Evolutionary conservation across 441 rosid genomes (phyloP), one percentile per base, ranked within the genome.

Genomic region (Melastoma candidum): DNA sequence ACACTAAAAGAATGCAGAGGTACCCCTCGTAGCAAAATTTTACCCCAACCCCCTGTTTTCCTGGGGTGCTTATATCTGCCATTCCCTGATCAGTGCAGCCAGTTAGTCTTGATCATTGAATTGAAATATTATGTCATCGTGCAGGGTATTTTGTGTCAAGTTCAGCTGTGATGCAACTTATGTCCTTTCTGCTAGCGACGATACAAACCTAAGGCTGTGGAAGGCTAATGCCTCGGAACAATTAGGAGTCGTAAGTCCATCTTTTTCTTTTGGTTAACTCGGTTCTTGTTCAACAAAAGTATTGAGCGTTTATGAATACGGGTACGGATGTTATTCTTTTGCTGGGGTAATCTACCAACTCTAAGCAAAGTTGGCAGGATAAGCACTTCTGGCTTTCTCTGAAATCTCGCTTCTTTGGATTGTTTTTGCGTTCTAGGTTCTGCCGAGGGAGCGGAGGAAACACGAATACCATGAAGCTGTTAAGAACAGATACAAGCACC

Each of bases 1-100:
- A 89, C 55, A 81, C 96, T 25, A 89, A 93, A 81, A 89, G 99
- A 74, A 93, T 87, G 99, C 97, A 87, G 75, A 89, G 97, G 99
- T 86, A 58, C 46, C 9, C 32, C 54, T 58, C 26, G 12, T 25
- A 58, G 46, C 12, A 45, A 39, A 17, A 17, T 17, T 44, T 41
- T 52, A 12, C 12, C 11, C n/a, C 5, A 17, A 17, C 22, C 22
- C 22, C 22, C 22, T 17, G 22, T 17, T 17, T 49, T 39, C 32
- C 22, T 36, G 41, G 41, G 41, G 41, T 6, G 13, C 12, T n/a
- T 50, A 8, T 50, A 24, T 50, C 41, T 12, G 11, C 5, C 7
- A 7, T 7, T 50, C 29, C 26, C 51, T 48, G 12, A 26, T 48
- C 17, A 26, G 11, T 2, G 22, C 11, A 4, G 10, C 26, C 14